These are phyloP conservation scores for Epithele typhae DNA, from an alignment of 768 basidiomycete genomes.

Conservation along the genomic window DNA sequence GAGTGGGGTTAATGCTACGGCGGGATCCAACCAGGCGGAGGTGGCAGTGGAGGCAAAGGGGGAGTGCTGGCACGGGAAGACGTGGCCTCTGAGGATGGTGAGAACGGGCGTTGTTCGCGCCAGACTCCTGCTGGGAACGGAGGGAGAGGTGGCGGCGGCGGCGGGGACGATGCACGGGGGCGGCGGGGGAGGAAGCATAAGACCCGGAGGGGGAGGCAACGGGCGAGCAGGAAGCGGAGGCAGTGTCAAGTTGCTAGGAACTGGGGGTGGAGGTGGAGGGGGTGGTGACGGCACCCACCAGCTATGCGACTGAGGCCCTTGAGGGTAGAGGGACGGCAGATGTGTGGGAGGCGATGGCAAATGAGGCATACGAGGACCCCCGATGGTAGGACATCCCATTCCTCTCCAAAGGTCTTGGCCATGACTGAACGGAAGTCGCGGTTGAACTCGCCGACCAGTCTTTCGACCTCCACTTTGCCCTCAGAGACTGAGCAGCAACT, in stretches of 20 bases:
- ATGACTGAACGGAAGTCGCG: constrained; percentile 16
- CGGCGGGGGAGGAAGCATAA: constrained; percentile 3
- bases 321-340: no score
- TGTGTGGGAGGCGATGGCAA: constrained; percentile 5
- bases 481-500: constrained; percentile 15
- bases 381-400: constrained; percentile 8
- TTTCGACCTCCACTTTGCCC: constrained; percentile 17
- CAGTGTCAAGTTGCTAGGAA: no score
- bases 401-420: constrained; percentile 16
- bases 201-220: not conserved
- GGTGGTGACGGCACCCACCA: not conserved
- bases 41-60: not conserved
- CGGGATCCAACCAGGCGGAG: not conserved
- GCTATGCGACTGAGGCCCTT: no score
- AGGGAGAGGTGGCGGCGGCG: not conserved
- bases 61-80: not conserved
- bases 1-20: not conserved
- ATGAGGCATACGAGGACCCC: constrained; percentile 1
- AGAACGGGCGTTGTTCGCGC: no score
- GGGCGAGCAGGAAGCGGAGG: not conserved
- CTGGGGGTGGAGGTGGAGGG: not conserved
- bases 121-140: no score
- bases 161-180: not conserved
- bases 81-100: not conserved
- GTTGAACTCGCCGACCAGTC: constrained; percentile 14